phyloP scores from a whole-genome alignment of 2,329 filamentous ascomycete species.

The Mollisiaceae sp. region DNA sequence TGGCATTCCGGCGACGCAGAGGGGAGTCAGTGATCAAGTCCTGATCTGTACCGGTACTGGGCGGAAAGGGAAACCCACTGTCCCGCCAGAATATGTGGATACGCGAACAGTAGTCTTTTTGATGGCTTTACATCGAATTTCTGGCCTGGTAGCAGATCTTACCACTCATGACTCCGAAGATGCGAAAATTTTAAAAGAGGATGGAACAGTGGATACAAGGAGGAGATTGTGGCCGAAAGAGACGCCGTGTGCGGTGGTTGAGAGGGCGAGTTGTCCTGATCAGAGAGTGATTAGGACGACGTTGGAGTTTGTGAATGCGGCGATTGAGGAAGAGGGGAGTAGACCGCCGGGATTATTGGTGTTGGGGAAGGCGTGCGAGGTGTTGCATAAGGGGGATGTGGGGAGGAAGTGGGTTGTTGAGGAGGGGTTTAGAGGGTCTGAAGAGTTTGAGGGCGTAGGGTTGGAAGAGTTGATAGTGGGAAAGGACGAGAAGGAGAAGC shows the following conservation, averaged over 20 bases:
- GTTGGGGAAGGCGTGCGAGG: conserved; percentile 82
- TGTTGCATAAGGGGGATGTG: conserved; percentile 63
- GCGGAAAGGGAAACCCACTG: conserved; percentile 81
- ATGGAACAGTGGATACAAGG: conserved; percentile 41
- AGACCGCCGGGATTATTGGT: conserved; percentile 88
- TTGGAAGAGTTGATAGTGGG: conserved; percentile 5
- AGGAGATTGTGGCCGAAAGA: conserved; percentile 67
- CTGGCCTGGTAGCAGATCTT: conserved; percentile 74
- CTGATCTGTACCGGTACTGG: conserved; percentile 97
- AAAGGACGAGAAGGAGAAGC: conserved; percentile 14
- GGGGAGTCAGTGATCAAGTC: conserved; percentile 89
- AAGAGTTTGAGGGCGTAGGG: conserved; percentile 44
- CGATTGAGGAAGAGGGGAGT: conserved; percentile 87
- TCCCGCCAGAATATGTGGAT: conserved; percentile 78
- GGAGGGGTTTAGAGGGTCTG: conserved; percentile 81
- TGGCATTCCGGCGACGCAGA: conserved; percentile 84
- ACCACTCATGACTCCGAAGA: conserved; percentile 50
- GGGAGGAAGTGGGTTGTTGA: conserved; percentile 81
- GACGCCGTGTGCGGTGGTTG: conserved; percentile 92
- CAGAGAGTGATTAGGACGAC: conserved; percentile 92
- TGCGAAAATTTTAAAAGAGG: conserved; percentile 41
- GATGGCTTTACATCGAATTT: conserved; percentile 90
- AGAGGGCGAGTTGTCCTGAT: conserved; percentile 91
- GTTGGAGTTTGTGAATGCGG: conserved; percentile 75
- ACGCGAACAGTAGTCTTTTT: conserved; percentile 89